Evolutionary conservation across 257 asterid species (phyloP).

Genomic region (Solanum verrucosum): DNA sequence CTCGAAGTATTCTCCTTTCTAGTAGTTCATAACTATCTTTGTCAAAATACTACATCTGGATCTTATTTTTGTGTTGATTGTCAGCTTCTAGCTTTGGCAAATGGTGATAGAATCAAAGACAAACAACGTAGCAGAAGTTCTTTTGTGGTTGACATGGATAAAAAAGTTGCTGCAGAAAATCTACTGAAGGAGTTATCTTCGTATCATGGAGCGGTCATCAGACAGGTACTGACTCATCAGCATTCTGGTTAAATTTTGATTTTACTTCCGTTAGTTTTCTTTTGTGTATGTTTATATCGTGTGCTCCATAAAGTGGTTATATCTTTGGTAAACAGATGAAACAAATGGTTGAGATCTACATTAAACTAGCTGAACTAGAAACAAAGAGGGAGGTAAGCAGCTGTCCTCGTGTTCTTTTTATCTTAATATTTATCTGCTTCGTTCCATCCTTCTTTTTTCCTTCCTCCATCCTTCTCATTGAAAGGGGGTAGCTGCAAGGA

Average conservation of each 20-base stretch:
- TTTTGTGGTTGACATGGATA: slow-evolving; percentile 88
- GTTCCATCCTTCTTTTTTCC: background rate
- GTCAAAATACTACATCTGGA: background rate
- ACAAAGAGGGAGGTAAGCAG: slow-evolving; percentile 75
- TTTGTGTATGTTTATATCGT: slow-evolving; percentile 1
- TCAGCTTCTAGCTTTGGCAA: slow-evolving; percentile 89
- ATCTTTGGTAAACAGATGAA: slow-evolving; percentile 54
- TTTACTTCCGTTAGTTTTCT: slow-evolving; percentile 1
- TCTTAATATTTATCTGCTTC: background rate
- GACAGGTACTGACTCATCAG: slow-evolving; percentile 46
- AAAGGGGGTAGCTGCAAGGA: background rate
- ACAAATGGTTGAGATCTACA: slow-evolving; percentile 97
- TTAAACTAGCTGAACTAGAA: slow-evolving; percentile 95
- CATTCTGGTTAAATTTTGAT: background rate
- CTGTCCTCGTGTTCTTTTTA: slow-evolving; percentile 8
- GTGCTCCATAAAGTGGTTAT: slow-evolving; percentile 2
- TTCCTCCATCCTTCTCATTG: background rate
- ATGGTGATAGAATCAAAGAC: slow-evolving; percentile 98
- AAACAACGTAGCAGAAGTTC: slow-evolving; percentile 93
- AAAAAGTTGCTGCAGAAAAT: slow-evolving; percentile 91
- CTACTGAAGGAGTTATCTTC: slow-evolving; percentile 68
- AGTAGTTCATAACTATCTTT: background rate
- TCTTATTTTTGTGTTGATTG: slow-evolving; percentile 9
- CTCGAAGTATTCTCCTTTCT: background rate
- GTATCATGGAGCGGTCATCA: slow-evolving; percentile 66